Percentiles rank a stretch among this genome's conserved stretches.
Conservation (phyloP, 768 basidiomycete species). For the Boletus vermiculosoides region DNA sequence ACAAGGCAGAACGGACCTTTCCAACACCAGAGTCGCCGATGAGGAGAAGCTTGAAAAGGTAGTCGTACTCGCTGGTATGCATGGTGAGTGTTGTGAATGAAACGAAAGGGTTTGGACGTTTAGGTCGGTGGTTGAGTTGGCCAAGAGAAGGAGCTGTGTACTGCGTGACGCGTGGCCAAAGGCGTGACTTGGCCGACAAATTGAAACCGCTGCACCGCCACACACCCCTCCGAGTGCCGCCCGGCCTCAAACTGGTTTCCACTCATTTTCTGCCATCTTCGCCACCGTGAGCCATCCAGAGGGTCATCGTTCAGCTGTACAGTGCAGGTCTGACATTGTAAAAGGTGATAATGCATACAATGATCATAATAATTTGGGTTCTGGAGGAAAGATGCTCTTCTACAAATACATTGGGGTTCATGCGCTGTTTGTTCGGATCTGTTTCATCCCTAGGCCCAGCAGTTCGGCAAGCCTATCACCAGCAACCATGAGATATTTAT, state of each 20-base stretch:
- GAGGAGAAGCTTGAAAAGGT: conserved; percentile 93
- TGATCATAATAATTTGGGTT: neutral
- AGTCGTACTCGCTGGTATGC: conserved; percentile 95
- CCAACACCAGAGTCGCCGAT: conserved; percentile 96
- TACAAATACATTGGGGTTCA: neutral
- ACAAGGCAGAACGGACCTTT: conserved; percentile 53
- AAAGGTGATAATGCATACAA: neutral
- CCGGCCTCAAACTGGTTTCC: conserved; percentile 7
- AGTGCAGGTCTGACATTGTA: neutral
- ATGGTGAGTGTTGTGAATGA: conserved; percentile 42
- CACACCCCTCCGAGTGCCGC: conserved; percentile 3
- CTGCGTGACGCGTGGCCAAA: conserved; percentile 34
- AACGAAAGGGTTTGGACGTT: conserved; percentile 30
- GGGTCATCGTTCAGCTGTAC: neutral
- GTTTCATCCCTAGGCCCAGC: neutral
- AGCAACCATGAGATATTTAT: neutral
- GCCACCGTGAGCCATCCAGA: neutral
- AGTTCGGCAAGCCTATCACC: neutral
- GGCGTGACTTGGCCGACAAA: conserved; percentile 29
- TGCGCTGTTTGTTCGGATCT: neutral
- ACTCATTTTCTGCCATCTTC: neutral
- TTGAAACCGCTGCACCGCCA: conserved; percentile 25
- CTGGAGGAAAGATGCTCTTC: neutral
- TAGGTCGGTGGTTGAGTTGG: conserved; percentile 31
- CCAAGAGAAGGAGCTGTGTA: conserved; percentile 33